Evolutionary conservation across 2,329 filamentous ascomycete genomes (phyloP).

Genomic region (Pezicula carpinea): DNA sequence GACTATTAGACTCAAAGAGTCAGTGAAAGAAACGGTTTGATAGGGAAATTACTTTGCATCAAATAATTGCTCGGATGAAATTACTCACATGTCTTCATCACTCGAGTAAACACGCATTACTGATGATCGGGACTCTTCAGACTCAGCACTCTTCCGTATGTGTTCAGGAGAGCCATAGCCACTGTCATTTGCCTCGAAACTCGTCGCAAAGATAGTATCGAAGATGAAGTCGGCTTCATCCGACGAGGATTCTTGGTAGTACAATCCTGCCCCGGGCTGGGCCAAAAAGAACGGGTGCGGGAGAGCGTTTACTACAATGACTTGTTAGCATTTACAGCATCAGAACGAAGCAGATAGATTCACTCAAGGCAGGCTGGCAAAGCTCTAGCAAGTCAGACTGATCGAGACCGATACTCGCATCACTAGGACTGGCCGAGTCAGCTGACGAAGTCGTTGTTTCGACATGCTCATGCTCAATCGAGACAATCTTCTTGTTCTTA

Average conservation of each 20-base stretch:
- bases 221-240: conserved; percentile 31
- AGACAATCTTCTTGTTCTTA: conserved; percentile 6
- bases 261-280: conserved; percentile 42
- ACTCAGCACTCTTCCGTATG: conserved; percentile 9
- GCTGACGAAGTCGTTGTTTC: background rate
- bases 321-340: background rate
- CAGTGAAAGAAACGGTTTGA: too few species aligned
- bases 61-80: too few species aligned
- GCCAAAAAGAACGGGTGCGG: conserved; percentile 12
- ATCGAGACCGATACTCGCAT: background rate
- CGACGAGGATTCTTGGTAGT: conserved; percentile 39
- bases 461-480: background rate
- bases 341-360: background rate
- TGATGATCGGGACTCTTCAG: conserved; percentile 5
- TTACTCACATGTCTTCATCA: conserved; percentile 23
- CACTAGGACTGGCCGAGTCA: too few species aligned
- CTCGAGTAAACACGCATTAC: conserved; percentile 17
- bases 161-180: conserved; percentile 15
- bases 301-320: background rate
- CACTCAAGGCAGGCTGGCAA: background rate
- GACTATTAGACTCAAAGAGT: conserved; percentile 19
- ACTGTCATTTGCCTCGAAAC: conserved; percentile 13
- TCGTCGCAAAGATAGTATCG: conserved; percentile 15
- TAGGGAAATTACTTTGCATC: too few species aligned
- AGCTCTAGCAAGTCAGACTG: conserved; percentile 2